Evolutionary conservation across 805 yeast species (phyloP).

Genomic region (Kluyveromyces aestuarii): DNA sequence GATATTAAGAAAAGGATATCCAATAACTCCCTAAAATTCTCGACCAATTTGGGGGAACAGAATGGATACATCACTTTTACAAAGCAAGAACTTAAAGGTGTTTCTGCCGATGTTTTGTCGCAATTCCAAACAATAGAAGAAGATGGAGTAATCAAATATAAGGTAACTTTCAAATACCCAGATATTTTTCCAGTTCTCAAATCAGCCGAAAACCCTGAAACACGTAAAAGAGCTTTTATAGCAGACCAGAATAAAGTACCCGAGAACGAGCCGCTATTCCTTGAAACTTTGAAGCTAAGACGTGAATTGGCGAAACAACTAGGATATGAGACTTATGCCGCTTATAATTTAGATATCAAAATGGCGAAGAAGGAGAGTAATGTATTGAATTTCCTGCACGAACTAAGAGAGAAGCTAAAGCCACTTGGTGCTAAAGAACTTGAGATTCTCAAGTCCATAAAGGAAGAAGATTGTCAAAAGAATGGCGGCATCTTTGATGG

Average conservation of each 20-base stretch:
- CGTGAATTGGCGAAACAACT: constrained; percentile 50
- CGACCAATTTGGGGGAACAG: constrained; percentile 65
- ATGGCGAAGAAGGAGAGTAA: constrained; percentile 66
- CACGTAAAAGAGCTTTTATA: constrained; percentile 55
- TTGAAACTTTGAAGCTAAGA: constrained; percentile 53
- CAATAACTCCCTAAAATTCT: constrained; percentile 45
- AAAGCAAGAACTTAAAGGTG: constrained; percentile 59
- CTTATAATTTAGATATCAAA: constrained; percentile 62
- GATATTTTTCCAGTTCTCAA: constrained; percentile 72
- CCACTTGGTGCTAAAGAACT: constrained; percentile 54
- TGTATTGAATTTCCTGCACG: constrained; percentile 54
- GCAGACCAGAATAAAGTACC: constrained; percentile 64
- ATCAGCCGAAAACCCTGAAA: constrained; percentile 52
- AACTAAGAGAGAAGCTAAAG: constrained; percentile 47
- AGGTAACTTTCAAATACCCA: constrained; percentile 76
- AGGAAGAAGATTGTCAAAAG: constrained; percentile 40
- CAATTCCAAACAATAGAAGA: constrained; percentile 43
- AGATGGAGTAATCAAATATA: constrained; percentile 35
- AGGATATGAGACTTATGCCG: constrained; percentile 63
- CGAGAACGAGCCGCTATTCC: constrained; percentile 52
- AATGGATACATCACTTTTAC: constrained; percentile 53
- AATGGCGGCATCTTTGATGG: constrained; percentile 36
- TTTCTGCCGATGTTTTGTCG: constrained; percentile 53
- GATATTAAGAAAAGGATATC: constrained; percentile 51
- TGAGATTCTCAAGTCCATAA: constrained; percentile 39